Base-by-base conservation (phyloP, 139 green algal genomes). In the Trebouxia sp. region DNA sequence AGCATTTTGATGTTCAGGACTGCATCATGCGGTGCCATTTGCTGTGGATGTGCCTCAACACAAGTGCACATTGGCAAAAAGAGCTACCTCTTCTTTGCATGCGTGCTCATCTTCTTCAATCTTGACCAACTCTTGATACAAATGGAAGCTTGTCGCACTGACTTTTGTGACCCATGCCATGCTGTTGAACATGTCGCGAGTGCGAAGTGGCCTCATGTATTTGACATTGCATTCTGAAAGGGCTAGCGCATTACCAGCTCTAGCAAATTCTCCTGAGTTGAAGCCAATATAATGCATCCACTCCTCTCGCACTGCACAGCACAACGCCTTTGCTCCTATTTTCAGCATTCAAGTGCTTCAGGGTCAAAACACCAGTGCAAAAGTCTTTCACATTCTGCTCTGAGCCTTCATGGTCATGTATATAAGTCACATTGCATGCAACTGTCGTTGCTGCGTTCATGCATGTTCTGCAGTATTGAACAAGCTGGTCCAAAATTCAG, bases 201-300 rank as follows among this genome's bases (percentile, higher is more conserved):
- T 85, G 1, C 84, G 84, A 53, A 87, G 67, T 11, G 84, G 80
- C 55, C 37, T 35, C 7, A 77, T 62, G 79, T 85, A 90, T 4
- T 83, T 85, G 66, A 90, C 84, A 55, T 80, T 77, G 5, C 89
- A 80, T 56, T 90, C 87, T 51, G 85, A 88, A 1, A 90, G 76
- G 26, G 87, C 87, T 26, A 90, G 77, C 3, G 87, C 82, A 28
- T 90, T 83, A 6, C 87, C 87, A 24, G 70, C 37, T n/a, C 82
- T 78, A 7, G 87, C 87, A 69, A 90, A 67, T 4, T 50, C 78
- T 42, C 87, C 84, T 39, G 86, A 79, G 30, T 76, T 69, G 20
- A 90, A 45, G 0, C 85, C 87, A n/a, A 86, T 74, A 70, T 74
- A 65, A 24, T 82, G 45, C 79, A 90, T 70, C 32, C 82, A 86